A percentile compares a stretch with the other conserved stretches of the same genome.
phyloP scores from a whole-genome alignment of 768 basidiomycete genomes.

The Tulasnella sp. region DNA sequence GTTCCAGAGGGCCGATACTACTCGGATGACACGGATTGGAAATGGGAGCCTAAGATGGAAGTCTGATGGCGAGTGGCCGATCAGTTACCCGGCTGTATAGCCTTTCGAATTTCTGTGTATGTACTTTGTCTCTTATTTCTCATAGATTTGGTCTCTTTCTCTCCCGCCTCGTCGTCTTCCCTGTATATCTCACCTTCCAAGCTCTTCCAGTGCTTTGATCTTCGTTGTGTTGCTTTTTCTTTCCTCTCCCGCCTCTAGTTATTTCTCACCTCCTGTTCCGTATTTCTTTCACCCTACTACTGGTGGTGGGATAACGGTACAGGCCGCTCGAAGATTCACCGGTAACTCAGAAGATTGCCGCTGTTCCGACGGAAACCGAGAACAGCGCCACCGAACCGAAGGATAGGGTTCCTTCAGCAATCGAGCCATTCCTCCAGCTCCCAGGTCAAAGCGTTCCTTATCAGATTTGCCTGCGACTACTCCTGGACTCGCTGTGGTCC shows the following conservation, averaged over 20 bases:
- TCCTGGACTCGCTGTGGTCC: too few species aligned
- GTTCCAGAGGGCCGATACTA: constrained; percentile 21
- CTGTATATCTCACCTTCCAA: not conserved
- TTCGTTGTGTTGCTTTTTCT: not conserved
- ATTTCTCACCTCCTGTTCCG: not conserved
- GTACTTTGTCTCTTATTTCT: constrained; percentile 6
- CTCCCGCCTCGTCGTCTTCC: not conserved
- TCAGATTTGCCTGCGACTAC: too few species aligned
- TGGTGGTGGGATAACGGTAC: too few species aligned
- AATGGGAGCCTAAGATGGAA: constrained; percentile 29
- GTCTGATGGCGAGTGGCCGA: constrained; percentile 27
- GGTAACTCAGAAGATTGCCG: too few species aligned
- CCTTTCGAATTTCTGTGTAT: not conserved
- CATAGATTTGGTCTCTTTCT: not conserved
- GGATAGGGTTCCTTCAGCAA: too few species aligned
- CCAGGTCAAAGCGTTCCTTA: too few species aligned
- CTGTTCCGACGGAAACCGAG: too few species aligned
- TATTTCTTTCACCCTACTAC: not conserved
- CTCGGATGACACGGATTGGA: constrained; percentile 21
- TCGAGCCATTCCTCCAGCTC: too few species aligned
- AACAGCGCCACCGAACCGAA: too few species aligned
- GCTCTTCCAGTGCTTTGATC: not conserved
- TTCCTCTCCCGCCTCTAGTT: not conserved
- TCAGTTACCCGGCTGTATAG: constrained; percentile 12
- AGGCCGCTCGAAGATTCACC: too few species aligned